These are phyloP conservation scores for Protomyces lactucae-debilis DNA, from an alignment of 1,139 yeast species.

Conservation along the genomic window DNA sequence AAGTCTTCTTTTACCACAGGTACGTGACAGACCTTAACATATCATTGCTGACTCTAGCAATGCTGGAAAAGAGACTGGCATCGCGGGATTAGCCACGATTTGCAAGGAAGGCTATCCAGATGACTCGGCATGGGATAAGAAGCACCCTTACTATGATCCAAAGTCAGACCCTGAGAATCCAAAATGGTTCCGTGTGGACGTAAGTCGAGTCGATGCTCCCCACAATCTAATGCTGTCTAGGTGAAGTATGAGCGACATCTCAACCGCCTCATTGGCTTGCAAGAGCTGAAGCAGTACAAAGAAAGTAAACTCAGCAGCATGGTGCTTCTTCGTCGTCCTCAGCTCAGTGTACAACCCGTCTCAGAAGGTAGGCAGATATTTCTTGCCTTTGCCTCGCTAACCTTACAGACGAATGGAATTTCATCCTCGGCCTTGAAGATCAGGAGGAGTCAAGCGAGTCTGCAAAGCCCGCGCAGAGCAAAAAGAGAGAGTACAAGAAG, in stretches of 20 bases:
- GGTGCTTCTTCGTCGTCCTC: slow-evolving; percentile 46
- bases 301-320: slow-evolving; percentile 41
- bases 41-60: neutral
- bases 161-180: slow-evolving; percentile 45
- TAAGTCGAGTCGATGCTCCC: slow-evolving; percentile 30
- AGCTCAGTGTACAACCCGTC: slow-evolving; percentile 51
- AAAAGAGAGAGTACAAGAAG: neutral
- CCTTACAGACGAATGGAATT: slow-evolving; percentile 41
- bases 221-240: neutral
- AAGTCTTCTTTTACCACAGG: slow-evolving; percentile 48
- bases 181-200: slow-evolving; percentile 54
- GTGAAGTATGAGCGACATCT: slow-evolving; percentile 43
- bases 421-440: slow-evolving; percentile 39
- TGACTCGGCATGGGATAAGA: slow-evolving; percentile 32
- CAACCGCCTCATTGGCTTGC: slow-evolving; percentile 43
- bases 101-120: slow-evolving; percentile 46
- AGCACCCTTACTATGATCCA: slow-evolving; percentile 45
- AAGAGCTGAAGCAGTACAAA: slow-evolving; percentile 39
- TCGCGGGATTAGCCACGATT: slow-evolving; percentile 47
- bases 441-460: neutral
- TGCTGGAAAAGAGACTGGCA: slow-evolving; percentile 51
- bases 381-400: slow-evolving; percentile 2
- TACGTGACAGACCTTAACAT: neutral
- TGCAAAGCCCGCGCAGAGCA: neutral
- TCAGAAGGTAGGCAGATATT: slow-evolving; percentile 29